Conservation (phyloP, 2,329 filamentous ascomycete species). For the Epichloe brachyelytri region DNA sequence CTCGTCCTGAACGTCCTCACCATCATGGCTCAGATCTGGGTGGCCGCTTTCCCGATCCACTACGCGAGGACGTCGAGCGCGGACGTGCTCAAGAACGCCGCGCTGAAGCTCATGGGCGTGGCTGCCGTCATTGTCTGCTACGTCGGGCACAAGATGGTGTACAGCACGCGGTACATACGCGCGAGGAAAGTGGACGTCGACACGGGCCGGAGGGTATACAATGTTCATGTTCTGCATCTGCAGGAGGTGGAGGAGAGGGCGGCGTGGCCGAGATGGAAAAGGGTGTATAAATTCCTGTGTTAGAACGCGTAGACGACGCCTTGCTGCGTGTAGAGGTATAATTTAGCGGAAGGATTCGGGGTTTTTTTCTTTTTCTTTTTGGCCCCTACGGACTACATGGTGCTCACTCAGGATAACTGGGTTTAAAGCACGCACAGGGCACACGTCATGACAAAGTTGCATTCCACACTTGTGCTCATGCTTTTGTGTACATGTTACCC, state of each 20-base stretch:
- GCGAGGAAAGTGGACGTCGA: conserved; percentile 1
- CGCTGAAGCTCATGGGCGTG: neutral
- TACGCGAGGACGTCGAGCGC: neutral
- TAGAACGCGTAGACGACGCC: neutral
- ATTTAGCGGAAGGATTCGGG: neutral
- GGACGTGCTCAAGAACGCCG: neutral
- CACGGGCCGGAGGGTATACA: conserved; percentile 2
- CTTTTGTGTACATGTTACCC: no score
- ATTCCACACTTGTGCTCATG: no score
- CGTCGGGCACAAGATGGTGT: neutral
- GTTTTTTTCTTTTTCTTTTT: no score
- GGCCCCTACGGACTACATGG: no score
- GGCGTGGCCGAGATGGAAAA: conserved; percentile 1
- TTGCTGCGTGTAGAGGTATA: no score
- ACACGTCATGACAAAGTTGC: no score
- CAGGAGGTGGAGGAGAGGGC: conserved; percentile 2
- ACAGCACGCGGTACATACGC: conserved; percentile 1
- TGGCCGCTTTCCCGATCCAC: neutral
- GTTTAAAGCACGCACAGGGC: no score
- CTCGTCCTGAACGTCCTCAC: neutral
- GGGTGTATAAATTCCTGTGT: conserved; percentile 2
- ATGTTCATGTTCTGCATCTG: neutral
- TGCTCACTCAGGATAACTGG: no score
- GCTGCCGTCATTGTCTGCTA: neutral
- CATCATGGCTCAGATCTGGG: conserved; percentile 1